phyloP scores from a whole-genome alignment of 2,329 filamentous ascomycete genomes.

The Lasiodiplodia hormozganensis region DNA sequence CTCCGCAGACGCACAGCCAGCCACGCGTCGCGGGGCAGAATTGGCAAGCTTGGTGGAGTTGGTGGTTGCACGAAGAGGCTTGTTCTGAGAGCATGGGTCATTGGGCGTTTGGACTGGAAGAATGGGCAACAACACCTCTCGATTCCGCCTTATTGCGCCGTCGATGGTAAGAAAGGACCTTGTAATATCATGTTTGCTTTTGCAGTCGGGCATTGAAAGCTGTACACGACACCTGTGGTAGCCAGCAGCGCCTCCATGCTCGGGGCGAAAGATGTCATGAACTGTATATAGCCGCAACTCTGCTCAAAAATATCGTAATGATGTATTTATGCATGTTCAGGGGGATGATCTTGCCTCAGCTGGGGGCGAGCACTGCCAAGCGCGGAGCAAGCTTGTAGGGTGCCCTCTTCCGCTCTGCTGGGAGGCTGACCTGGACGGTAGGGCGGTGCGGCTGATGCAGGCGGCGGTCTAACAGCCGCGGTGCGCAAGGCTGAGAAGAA shows the following conservation, averaged over 20 bases:
- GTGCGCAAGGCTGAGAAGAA: not conserved
- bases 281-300: constrained; percentile 9
- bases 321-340: not conserved
- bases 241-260: not conserved
- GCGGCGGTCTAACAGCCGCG: not conserved
- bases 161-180: not conserved
- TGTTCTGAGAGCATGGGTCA: constrained; percentile 3
- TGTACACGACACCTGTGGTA: not conserved
- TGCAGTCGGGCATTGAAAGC: constrained; percentile 2
- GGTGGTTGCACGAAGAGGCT: not conserved
- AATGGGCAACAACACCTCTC: not conserved
- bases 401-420: not conserved
- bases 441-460: not conserved
- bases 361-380: not conserved
- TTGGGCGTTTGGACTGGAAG: constrained; percentile 4
- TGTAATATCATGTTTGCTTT: not conserved
- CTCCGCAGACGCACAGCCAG: not conserved
- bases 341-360: not conserved
- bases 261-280: not conserved
- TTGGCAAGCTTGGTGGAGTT: not conserved
- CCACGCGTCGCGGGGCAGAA: not conserved
- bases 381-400: not conserved
- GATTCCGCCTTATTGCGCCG: not conserved
- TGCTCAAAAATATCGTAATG: constrained; percentile 1
- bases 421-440: not conserved